Evolutionary conservation across 192 early-diverging fungal genomes (phyloP), one percentile per base, ranked within the genome.

Genomic region (Podila epicladia): DNA sequence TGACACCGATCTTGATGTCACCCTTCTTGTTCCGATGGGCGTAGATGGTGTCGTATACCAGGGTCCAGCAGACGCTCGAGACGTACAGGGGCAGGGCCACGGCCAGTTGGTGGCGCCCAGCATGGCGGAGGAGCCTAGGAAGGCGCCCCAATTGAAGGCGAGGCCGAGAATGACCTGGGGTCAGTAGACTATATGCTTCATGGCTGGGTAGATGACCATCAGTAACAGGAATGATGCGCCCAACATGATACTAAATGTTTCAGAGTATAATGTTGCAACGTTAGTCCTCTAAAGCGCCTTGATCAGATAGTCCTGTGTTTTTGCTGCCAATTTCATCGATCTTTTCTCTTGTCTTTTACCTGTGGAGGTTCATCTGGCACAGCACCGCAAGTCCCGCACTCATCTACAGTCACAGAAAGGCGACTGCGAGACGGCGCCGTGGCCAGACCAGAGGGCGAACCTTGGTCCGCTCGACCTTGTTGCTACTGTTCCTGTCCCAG

Each of bases 171-270:
- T 93, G 0, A 89, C 74, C 75, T 99, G 97, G 3, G 97, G 96
- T 95, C 95, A 98, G 74, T 96, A 96, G 0, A 96, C 98, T 29
- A 97, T 85, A 7, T 96, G 93, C 79, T 98, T 98, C 96, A 98
- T 97, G 28, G 94, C 85, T 24, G 97, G 97, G 75, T 98, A 98
- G 2, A 89, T 83, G 0, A 85, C 85, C 0, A 98, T 94, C 0
- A 96, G 83, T 9, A 89, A 87, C 51, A 97, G 80, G 2, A 95
- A 97, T 9, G 91, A 90, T 4, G 94, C 90, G 4, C 95, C 95
- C 33, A 98, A 84, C 15, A 88, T 32, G 51, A 98, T 97, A 65
- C 91, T 93, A 72, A n/a, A 58, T 13, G 24, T 29, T 37, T 11
- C 53, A 58, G 2, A 35, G 62, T 32, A 12, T n/a, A n/a, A n/a